These are phyloP conservation scores for Fusarium xylarioides DNA, from an alignment of 2,329 filamentous ascomycete genomes.

Conservation along the genomic window DNA sequence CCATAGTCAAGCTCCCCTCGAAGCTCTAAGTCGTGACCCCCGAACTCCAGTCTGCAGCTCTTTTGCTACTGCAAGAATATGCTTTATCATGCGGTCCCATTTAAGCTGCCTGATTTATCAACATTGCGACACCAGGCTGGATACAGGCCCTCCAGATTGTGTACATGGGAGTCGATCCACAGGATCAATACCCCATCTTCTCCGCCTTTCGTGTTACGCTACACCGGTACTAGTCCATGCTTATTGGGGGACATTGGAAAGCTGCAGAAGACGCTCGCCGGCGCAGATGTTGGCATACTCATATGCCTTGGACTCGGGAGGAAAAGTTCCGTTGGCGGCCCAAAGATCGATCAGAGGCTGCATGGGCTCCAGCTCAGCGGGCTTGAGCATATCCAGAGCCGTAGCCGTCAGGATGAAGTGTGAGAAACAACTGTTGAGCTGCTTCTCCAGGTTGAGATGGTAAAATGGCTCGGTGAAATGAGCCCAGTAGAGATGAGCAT, in stretches of 20 bases:
- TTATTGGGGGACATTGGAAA: constrained; percentile 49
- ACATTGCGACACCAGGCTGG: constrained; percentile 11
- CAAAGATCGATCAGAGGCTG: constrained; percentile 92
- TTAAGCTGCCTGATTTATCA: constrained; percentile 8
- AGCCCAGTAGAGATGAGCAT: constrained; percentile 96
- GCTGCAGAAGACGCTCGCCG: constrained; percentile 66
- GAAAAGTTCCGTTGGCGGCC: constrained; percentile 88
- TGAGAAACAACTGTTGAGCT: constrained; percentile 87
- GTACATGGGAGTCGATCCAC: constrained; percentile 25
- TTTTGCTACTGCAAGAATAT: constrained; percentile 35
- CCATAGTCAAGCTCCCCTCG: constrained; percentile 23
- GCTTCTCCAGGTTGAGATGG: constrained; percentile 81
- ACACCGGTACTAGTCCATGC: constrained; percentile 2
- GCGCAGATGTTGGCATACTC: constrained; percentile 70
- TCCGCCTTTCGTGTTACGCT: constrained; percentile 24
- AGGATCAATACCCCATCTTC: constrained; percentile 17
- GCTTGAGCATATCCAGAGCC: constrained; percentile 83
- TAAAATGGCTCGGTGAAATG: constrained; percentile 89
- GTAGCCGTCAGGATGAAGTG: constrained; percentile 85
- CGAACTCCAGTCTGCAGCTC: constrained; percentile 38
- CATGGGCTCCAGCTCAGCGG: constrained; percentile 94
- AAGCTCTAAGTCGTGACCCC: constrained; percentile 27
- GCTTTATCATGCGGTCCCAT: constrained; percentile 9
- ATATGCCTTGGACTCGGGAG: constrained; percentile 75
- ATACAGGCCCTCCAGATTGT: constrained; percentile 34